These are phyloP conservation scores for Acacia melanoxylon DNA, from an alignment of 306 rosid species.

Conservation along the genomic window DNA sequence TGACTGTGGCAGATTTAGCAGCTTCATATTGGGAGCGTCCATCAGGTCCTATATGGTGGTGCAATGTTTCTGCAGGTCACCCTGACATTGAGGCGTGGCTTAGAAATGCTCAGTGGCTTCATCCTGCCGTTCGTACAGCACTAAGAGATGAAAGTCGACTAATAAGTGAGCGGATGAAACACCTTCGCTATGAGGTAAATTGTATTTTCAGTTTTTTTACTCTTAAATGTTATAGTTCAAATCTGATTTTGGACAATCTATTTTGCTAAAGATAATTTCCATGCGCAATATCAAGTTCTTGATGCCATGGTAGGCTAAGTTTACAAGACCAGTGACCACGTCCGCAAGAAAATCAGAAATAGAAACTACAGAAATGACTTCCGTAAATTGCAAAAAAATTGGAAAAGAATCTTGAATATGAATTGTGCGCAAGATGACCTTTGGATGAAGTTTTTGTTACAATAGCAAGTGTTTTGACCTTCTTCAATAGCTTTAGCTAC, in stretches of 20 bases:
- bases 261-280: conserved; percentile 14
- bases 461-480: not conserved
- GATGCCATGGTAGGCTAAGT: not conserved
- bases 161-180: conserved; percentile 87
- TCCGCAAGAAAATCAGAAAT: not conserved
- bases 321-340: not conserved
- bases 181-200: conserved; percentile 83
- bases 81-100: conserved; percentile 74
- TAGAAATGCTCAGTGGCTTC: conserved; percentile 78
- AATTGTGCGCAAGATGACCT: not conserved
- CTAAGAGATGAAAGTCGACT: conserved; percentile 79
- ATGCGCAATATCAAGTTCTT: conserved; percentile 13
- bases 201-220: conserved; percentile 22
- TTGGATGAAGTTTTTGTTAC: not conserved
- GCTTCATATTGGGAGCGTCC: conserved; percentile 95
- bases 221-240: conserved; percentile 9
- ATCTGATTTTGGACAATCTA: not conserved
- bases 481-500: not conserved
- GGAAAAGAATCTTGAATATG: not conserved
- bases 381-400: not conserved
- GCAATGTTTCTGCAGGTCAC: conserved; percentile 81
- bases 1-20: conserved; percentile 85
- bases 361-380: not conserved
- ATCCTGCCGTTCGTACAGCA: conserved; percentile 88
- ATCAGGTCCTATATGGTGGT: conserved; percentile 94